Evolutionary conservation across 192 early-diverging fungal species (phyloP).

Genomic region (Coemansia sp.): DNA sequence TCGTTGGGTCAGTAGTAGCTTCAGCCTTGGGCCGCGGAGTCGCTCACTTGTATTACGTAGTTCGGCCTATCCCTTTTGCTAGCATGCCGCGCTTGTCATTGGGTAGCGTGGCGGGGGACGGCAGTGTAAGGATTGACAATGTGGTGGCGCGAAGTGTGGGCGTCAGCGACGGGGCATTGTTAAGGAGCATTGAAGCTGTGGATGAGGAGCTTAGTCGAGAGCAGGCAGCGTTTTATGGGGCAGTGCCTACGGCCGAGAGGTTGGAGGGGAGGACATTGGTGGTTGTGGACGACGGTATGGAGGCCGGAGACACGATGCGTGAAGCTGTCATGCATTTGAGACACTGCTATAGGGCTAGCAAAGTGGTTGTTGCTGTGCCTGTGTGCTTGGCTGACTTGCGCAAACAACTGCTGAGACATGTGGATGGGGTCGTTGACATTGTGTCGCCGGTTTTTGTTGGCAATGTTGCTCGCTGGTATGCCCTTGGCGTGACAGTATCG

Average conservation of each 20-base stretch:
- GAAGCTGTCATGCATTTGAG: conserved; percentile 52
- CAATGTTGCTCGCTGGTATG: conserved; percentile 45
- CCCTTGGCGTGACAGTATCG: conserved; percentile 20
- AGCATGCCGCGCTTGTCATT: conserved; percentile 46
- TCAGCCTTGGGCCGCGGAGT: conserved; percentile 20
- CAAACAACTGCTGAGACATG: conserved; percentile 45
- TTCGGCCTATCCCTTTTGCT: conserved; percentile 40
- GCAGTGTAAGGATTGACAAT: conserved; percentile 53
- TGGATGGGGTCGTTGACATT: conserved; percentile 42
- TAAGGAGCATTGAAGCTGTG: conserved; percentile 20
- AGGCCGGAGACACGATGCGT: conserved; percentile 57
- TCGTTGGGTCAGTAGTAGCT: conserved; percentile 40
- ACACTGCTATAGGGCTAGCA: conserved; percentile 33
- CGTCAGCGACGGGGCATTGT: conserved; percentile 10
- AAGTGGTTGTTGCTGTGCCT: conserved; percentile 52
- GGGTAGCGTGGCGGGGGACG: conserved; percentile 56
- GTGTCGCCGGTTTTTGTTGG: conserved; percentile 51
- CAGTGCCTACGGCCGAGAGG: not conserved
- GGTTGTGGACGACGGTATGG: conserved; percentile 56
- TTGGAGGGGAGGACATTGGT: conserved; percentile 39
- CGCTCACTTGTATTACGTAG: conserved; percentile 48
- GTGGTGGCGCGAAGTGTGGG: conserved; percentile 39
- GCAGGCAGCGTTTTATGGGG: conserved; percentile 29
- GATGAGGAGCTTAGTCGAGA: conserved; percentile 25
- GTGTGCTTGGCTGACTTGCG: conserved; percentile 56